phyloP scores from a whole-genome alignment of 495 filamentous ascomycete genomes.

The Penicilliopsis zonata region DNA sequence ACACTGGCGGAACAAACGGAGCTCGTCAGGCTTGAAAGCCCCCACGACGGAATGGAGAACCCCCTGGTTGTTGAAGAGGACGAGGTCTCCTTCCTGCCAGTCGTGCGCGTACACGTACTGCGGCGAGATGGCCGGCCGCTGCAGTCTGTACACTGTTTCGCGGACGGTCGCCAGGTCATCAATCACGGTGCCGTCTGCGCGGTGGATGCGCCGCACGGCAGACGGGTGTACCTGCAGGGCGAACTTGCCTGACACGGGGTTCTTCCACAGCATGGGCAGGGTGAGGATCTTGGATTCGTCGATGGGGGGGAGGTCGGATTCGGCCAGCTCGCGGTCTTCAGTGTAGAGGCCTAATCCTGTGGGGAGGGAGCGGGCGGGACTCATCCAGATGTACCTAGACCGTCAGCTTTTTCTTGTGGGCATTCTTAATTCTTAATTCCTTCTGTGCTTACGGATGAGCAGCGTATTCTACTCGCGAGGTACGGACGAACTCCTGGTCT shows the following conservation, averaged over 20 bases:
- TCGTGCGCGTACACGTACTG: slow-evolving; percentile 59
- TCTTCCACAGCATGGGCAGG: slow-evolving; percentile 62
- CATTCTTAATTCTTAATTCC: too few species aligned
- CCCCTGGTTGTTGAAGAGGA: slow-evolving; percentile 63
- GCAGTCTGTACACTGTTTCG: slow-evolving; percentile 51
- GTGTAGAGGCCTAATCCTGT: slow-evolving; percentile 56
- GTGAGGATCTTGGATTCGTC: slow-evolving; percentile 54
- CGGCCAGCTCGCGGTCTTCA: slow-evolving; percentile 43
- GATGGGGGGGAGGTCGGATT: slow-evolving; percentile 46
- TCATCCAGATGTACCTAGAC: slow-evolving; percentile 76
- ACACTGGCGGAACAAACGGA: slow-evolving; percentile 62
- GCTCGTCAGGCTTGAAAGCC: slow-evolving; percentile 57
- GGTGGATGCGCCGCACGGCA: slow-evolving; percentile 52
- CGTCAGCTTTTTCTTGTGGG: too few species aligned
- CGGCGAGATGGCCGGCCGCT: slow-evolving; percentile 60
- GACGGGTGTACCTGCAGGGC: slow-evolving; percentile 62
- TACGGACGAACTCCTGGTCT: slow-evolving; percentile 53
- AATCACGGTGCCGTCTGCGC: slow-evolving; percentile 48
- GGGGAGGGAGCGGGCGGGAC: slow-evolving; percentile 45
- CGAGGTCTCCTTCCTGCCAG: slow-evolving; percentile 62
- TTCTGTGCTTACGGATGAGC: slow-evolving; percentile 65
- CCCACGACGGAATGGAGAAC: slow-evolving; percentile 63
- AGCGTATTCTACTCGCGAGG: slow-evolving; percentile 57
- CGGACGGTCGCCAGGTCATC: slow-evolving; percentile 54
- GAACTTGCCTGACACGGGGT: slow-evolving; percentile 52